Percentiles rank a stretch among this genome's conserved stretches.
Evolutionary conservation across 352 stramenopile species (phyloP).

Genomic region (Peronospora tabacina): DNA sequence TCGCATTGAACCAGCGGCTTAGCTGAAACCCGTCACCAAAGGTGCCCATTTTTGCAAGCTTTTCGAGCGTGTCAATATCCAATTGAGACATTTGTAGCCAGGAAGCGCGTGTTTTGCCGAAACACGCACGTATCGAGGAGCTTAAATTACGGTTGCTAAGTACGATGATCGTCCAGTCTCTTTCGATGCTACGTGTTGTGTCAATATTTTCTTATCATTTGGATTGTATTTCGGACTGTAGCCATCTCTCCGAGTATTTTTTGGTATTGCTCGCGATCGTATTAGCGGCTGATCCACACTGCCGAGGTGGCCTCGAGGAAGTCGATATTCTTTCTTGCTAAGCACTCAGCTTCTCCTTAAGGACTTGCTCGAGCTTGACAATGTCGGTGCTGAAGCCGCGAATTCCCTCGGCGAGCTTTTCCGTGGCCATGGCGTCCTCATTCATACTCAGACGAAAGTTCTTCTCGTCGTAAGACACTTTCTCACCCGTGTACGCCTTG

Average conservation of each 20-base stretch:
- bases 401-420: constrained; percentile 98
- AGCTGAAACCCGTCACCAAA: constrained; percentile 65
- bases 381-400: constrained; percentile 95
- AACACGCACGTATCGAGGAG: too few species aligned
- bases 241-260: too few species aligned
- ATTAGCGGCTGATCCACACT: too few species aligned
- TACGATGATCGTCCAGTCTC: too few species aligned
- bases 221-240: too few species aligned
- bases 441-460: constrained; percentile 98
- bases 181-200: too few species aligned
- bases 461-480: constrained; percentile 88
- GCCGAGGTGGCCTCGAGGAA: too few species aligned
- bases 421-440: constrained; percentile 94
- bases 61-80: constrained; percentile 17
- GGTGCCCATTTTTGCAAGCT: constrained; percentile 23
- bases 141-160: too few species aligned
- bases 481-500: constrained; percentile 66
- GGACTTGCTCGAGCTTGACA: constrained; percentile 96
- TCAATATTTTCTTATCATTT: too few species aligned
- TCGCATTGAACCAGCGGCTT: constrained; percentile 76
- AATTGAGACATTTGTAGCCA: constrained; percentile 10
- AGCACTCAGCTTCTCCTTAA: constrained; percentile 91
- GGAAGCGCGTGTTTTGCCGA: too few species aligned
- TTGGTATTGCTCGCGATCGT: too few species aligned
- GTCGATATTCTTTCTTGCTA: constrained; percentile 20